Evolutionary conservation across 202 grass and related monocot species (phyloP).

Genomic region (Eragrostis tef): DNA sequence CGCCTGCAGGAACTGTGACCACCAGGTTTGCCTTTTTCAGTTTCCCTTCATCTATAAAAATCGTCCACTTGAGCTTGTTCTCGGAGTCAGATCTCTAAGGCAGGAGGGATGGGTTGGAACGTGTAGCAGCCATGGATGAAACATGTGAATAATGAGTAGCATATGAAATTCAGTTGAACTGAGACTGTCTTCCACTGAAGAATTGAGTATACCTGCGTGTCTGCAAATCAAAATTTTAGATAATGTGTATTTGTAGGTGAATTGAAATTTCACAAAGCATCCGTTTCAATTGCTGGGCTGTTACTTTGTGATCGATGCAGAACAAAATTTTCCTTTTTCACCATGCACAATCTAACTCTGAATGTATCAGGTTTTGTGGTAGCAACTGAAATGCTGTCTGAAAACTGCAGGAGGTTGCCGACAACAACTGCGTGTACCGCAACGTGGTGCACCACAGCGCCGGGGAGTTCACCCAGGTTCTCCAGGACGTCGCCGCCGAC

Average conservation of each 20-base stretch:
- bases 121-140: not conserved
- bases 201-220: no score
- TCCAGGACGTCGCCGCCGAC: slow-evolving; percentile 70
- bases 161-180: not conserved
- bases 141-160: not conserved
- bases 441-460: slow-evolving; percentile 73
- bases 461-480: slow-evolving; percentile 74
- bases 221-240: not conserved
- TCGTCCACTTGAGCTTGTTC: not conserved
- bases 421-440: slow-evolving; percentile 72
- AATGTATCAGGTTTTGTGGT: not conserved
- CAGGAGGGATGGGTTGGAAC: not conserved
- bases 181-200: not conserved
- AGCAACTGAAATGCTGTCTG: slow-evolving; percentile 16
- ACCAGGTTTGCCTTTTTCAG: slow-evolving; percentile 44
- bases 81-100: not conserved
- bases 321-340: not conserved
- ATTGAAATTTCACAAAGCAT: not conserved
- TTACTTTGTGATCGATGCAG: not conserved
- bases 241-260: no score
- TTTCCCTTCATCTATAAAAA: not conserved
- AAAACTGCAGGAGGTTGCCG: slow-evolving; percentile 60
- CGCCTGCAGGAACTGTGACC: slow-evolving; percentile 79
- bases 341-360: not conserved
- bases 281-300: not conserved